Evolutionary conservation across 257 asterid genomes (phyloP).

Genomic region (Solanum phureja): DNA sequence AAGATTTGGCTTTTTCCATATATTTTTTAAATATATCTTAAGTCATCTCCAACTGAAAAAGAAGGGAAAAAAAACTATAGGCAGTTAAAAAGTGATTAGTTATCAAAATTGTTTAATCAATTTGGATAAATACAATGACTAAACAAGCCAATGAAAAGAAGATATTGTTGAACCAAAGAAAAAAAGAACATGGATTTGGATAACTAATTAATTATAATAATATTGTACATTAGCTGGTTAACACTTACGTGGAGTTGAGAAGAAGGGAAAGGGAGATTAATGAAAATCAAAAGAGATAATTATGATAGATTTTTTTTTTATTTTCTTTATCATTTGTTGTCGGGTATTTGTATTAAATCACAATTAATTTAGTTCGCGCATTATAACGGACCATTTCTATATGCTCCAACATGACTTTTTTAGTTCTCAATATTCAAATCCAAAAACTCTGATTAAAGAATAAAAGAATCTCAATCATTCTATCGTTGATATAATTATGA

Average conservation of each 20-base stretch:
- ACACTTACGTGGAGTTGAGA: neutral
- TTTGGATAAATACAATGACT: neutral
- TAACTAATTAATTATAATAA: neutral
- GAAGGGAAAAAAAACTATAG: neutral
- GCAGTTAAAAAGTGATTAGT: neutral
- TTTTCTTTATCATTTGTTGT: neutral
- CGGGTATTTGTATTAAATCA: fast-evolving
- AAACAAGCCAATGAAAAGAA: neutral
- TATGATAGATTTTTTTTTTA: neutral
- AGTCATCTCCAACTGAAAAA: neutral
- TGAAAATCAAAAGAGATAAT: neutral
- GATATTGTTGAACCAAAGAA: neutral
- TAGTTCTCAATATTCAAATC: fast-evolving
- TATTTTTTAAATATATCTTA: neutral
- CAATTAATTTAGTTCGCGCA: neutral
- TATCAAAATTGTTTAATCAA: neutral
- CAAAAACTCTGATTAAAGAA: fast-evolving
- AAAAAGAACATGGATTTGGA: neutral
- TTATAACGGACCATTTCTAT: neutral
- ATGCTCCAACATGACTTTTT: neutral
- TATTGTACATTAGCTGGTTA: neutral
- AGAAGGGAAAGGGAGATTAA: neutral
- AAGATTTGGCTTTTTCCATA: neutral
- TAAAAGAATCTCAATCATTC: neutral
- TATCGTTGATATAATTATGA: neutral